Conservation (phyloP, 331 rosid species). For the Erythrophleum ivorense region DNA sequence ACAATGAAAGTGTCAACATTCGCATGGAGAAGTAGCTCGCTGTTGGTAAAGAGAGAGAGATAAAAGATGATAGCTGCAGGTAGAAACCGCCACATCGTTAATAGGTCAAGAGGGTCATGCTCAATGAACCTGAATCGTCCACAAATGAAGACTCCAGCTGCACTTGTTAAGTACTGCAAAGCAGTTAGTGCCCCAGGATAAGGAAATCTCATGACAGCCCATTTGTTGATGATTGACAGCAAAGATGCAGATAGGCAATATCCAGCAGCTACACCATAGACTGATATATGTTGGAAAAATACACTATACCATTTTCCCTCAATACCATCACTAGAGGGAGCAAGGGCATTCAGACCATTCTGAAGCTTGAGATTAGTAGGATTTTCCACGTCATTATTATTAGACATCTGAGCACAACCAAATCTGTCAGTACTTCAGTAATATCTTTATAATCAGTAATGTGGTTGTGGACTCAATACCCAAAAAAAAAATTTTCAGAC, state of each 20-base stretch:
- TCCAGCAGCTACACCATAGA: slow-evolving; percentile 80
- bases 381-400: slow-evolving; percentile 39
- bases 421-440: slow-evolving; percentile 2
- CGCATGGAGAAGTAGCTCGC: slow-evolving; percentile 86
- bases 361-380: slow-evolving; percentile 45
- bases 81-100: slow-evolving; percentile 81
- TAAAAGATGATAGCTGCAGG: slow-evolving; percentile 84
- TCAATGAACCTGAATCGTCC: slow-evolving; percentile 65
- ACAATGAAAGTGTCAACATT: slow-evolving; percentile 88
- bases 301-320: slow-evolving; percentile 53
- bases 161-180: slow-evolving; percentile 82
- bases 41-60: slow-evolving; percentile 82
- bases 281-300: slow-evolving; percentile 57
- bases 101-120: slow-evolving; percentile 60
- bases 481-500: background rate
- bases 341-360: slow-evolving; percentile 39
- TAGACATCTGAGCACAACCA: slow-evolving; percentile 50
- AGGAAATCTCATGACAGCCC: slow-evolving; percentile 93
- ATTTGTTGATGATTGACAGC: slow-evolving; percentile 88
- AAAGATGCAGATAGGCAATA: slow-evolving; percentile 82
- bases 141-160: slow-evolving; percentile 66
- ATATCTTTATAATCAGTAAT: background rate
- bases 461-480: too few species aligned
- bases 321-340: slow-evolving; percentile 33
- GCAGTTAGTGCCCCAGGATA: slow-evolving; percentile 91